Percentiles rank a stretch among this genome's conserved stretches.
Evolutionary conservation across 805 yeast genomes (phyloP).

Genomic region (Starmera dryadoides): DNA sequence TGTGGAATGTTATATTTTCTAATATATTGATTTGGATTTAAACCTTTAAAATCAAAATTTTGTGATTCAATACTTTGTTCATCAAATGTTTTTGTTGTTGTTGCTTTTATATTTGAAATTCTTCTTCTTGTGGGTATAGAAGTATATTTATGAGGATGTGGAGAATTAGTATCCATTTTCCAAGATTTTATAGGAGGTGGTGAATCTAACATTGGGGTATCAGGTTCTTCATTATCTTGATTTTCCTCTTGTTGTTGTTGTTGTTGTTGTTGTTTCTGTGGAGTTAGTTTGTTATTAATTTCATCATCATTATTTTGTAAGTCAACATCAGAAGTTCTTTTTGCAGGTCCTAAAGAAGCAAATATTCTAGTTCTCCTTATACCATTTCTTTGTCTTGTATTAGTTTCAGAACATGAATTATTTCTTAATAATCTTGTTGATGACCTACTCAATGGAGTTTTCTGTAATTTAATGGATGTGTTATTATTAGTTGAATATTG

Average conservation of each 20-base stretch:
- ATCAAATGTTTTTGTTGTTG: not conserved
- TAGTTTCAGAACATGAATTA: constrained; percentile 8
- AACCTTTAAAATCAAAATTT: constrained; percentile 25
- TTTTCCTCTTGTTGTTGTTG: no score
- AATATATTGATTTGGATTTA: constrained; percentile 33
- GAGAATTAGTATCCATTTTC: not conserved
- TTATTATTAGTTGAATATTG: no score
- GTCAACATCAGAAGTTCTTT: constrained; percentile 18
- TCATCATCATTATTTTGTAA: no score
- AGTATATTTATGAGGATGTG: not conserved
- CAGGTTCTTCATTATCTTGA: not conserved
- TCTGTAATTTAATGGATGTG: constrained; percentile 8
- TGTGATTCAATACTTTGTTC: not conserved
- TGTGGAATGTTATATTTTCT: constrained; percentile 29
- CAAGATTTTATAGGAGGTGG: not conserved
- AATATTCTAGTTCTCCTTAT: constrained; percentile 22
- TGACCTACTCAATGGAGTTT: constrained; percentile 12
- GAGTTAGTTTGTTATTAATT: no score
- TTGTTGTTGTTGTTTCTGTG: not conserved
- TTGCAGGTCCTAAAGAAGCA: constrained; percentile 28
- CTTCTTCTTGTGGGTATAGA: constrained; percentile 1
- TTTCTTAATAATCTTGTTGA: constrained; percentile 3
- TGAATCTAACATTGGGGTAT: not conserved
- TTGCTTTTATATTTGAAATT: not conserved
- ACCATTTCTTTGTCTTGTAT: constrained; percentile 19